Conservation (phyloP, 2,329 filamentous ascomycete species). For the Verticillium albo-atrum region DNA sequence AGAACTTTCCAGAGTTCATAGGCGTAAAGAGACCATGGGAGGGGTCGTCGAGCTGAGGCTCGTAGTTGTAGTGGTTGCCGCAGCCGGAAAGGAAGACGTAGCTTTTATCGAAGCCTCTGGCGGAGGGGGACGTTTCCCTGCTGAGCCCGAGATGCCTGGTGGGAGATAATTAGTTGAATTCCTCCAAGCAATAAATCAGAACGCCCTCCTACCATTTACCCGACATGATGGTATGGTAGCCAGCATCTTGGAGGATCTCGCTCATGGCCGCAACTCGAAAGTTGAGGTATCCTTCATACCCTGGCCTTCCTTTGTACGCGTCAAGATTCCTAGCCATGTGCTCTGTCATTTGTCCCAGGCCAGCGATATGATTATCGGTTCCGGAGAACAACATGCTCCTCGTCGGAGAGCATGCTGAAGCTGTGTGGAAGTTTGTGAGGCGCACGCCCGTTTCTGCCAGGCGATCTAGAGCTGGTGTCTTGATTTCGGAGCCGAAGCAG, state of each 20-base stretch:
- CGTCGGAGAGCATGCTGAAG: slow-evolving; percentile 54
- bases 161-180: neutral
- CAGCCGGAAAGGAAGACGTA: slow-evolving; percentile 36
- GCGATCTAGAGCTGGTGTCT: slow-evolving; percentile 27
- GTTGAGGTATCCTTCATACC: slow-evolving; percentile 27
- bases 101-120: slow-evolving; percentile 34
- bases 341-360: slow-evolving; percentile 51
- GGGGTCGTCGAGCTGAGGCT: slow-evolving; percentile 28
- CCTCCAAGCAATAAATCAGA: too few species aligned
- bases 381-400: slow-evolving; percentile 57
- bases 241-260: slow-evolving; percentile 22
- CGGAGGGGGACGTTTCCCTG: slow-evolving; percentile 27
- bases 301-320: slow-evolving; percentile 13
- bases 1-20: slow-evolving; percentile 18
- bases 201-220: slow-evolving; percentile 30
- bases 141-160: slow-evolving; percentile 27
- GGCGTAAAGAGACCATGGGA: slow-evolving; percentile 1
- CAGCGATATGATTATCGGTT: slow-evolving; percentile 50
- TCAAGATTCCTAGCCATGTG: slow-evolving; percentile 7
- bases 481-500: slow-evolving; percentile 26
- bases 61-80: slow-evolving; percentile 50
- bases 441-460: slow-evolving; percentile 42
- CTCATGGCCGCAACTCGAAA: slow-evolving; percentile 20
- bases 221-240: slow-evolving; percentile 24
- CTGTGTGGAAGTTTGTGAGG: slow-evolving; percentile 55